These are phyloP conservation scores for Paulownia fortunei DNA, from an alignment of 257 asterid species.

Conservation along the genomic window DNA sequence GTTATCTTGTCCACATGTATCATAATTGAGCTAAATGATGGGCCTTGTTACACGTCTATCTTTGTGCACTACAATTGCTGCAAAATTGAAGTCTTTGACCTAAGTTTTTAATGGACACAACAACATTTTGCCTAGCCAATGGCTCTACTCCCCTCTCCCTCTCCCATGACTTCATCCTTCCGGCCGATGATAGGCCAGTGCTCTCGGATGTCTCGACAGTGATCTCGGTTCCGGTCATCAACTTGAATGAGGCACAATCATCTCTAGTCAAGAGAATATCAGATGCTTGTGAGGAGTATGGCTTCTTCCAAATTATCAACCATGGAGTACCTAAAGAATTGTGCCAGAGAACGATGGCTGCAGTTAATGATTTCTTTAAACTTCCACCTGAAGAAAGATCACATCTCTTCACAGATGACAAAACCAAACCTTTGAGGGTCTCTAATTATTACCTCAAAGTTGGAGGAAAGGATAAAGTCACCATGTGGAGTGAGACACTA, in stretches of 20 bases:
- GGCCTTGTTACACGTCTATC: background rate
- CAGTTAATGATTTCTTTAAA: background rate
- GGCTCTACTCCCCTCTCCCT: background rate
- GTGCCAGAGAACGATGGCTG: background rate
- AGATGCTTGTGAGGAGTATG: background rate
- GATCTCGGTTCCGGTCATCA: background rate
- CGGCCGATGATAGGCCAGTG: background rate
- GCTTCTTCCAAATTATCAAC: slow-evolving; percentile 10
- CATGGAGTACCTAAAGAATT: background rate
- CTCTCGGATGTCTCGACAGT: background rate
- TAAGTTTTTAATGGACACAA: background rate
- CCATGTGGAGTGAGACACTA: slow-evolving; percentile 3
- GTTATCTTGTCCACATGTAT: background rate
- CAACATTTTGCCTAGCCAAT: background rate
- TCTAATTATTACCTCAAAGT: background rate
- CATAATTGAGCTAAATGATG: background rate
- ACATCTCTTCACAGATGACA: background rate
- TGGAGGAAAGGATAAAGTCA: background rate
- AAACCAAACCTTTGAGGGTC: slow-evolving; percentile 3
- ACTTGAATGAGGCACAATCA: background rate
- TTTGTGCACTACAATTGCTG: background rate
- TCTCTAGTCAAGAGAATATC: background rate
- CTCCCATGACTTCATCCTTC: background rate
- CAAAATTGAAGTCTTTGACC: background rate
- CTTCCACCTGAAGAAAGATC: slow-evolving; percentile 4